Evolutionary conservation across 2,329 filamentous ascomycete species (phyloP).

Genomic region (Mollisia scopiformis): DNA sequence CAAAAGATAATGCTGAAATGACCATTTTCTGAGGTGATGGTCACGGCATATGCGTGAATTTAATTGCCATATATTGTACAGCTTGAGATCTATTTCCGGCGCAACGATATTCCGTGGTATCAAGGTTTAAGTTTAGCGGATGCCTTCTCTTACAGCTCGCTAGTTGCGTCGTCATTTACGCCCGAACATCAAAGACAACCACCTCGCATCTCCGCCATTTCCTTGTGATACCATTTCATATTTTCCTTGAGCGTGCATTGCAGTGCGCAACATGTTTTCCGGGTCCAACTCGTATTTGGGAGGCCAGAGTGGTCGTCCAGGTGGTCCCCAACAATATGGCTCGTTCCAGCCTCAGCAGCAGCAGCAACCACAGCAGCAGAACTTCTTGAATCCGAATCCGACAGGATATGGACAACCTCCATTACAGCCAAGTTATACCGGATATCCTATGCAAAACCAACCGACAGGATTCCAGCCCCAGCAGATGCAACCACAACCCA

Average conservation of each 20-base stretch:
- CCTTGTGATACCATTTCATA: slow-evolving; percentile 9
- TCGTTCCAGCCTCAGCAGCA: slow-evolving; percentile 46
- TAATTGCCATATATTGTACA: background rate
- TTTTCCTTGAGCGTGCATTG: slow-evolving; percentile 11
- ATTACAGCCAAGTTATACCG: slow-evolving; percentile 36
- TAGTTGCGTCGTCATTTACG: background rate
- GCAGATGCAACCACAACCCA: slow-evolving; percentile 56
- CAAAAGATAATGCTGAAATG: background rate
- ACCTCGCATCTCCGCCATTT: background rate
- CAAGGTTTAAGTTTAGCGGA: background rate
- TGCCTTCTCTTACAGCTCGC: background rate
- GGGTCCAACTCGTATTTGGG: slow-evolving; percentile 86
- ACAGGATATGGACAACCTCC: slow-evolving; percentile 40
- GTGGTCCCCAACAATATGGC: slow-evolving; percentile 62
- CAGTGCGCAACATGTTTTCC: slow-evolving; percentile 73
- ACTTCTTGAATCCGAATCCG: slow-evolving; percentile 32
- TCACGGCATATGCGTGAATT: background rate
- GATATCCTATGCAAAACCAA: slow-evolving; percentile 37
- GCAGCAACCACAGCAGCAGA: slow-evolving; percentile 48
- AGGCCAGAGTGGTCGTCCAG: slow-evolving; percentile 74
- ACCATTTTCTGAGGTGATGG: background rate
- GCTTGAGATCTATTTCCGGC: background rate
- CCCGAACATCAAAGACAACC: background rate
- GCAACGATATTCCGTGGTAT: background rate
- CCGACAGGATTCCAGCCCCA: slow-evolving; percentile 56